Evolutionary conservation across 2,329 filamentous ascomycete species (phyloP).

Genomic region (Cladosporium sp.): DNA sequence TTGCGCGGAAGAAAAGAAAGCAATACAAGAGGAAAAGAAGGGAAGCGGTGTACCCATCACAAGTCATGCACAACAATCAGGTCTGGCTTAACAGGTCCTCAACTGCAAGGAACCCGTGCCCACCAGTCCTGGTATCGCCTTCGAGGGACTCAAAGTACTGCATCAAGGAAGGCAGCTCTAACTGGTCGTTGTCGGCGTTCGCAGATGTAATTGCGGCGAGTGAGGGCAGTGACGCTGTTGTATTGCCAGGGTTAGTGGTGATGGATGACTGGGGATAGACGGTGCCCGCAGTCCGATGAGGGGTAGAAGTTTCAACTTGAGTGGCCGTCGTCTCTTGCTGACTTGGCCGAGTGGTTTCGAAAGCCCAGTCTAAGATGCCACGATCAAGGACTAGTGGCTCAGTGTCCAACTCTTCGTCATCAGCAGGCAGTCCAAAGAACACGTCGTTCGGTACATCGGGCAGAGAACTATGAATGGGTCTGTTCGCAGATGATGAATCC

Average conservation of each 20-base stretch:
- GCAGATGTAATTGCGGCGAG: constrained; percentile 20
- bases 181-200: constrained; percentile 18
- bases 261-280: not conserved
- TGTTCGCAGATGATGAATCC: constrained; percentile 1
- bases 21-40: not conserved
- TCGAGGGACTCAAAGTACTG: constrained; percentile 19
- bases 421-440: constrained; percentile 21
- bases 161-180: constrained; percentile 28
- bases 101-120: constrained; percentile 18
- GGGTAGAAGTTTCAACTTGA: not conserved
- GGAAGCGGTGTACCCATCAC: not conserved
- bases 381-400: constrained; percentile 32
- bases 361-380: constrained; percentile 32
- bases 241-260: constrained; percentile 1
- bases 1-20: not conserved
- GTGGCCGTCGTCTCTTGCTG: not conserved
- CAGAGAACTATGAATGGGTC: constrained; percentile 19
- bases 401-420: constrained; percentile 20
- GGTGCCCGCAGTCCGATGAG: not conserved
- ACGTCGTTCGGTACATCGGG: constrained; percentile 29
- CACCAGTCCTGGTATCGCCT: constrained; percentile 17
- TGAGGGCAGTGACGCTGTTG: constrained; percentile 17
- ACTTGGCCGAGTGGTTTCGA: constrained; percentile 6
- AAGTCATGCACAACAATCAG: not conserved
- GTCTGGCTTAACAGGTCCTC: constrained; percentile 21